Conservation (phyloP, 805 yeast species). For the Pichia exigua region DNA sequence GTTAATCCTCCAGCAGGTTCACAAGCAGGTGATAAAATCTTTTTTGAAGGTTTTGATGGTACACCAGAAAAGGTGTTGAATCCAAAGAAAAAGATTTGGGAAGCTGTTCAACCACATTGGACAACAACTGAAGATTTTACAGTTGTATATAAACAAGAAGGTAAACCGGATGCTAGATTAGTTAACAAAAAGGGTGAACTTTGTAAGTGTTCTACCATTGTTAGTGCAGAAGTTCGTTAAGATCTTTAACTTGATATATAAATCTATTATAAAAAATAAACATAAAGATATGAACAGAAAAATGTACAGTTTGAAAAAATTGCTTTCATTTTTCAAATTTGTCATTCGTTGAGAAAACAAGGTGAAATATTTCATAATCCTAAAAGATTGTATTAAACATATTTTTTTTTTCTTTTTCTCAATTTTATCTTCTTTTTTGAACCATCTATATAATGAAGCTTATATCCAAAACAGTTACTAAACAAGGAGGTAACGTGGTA, state of each 20-base stretch:
- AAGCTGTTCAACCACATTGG: constrained; percentile 86
- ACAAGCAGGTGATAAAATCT: constrained; percentile 91
- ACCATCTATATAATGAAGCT: constrained; percentile 42
- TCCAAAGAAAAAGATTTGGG: constrained; percentile 99
- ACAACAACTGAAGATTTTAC: constrained; percentile 68
- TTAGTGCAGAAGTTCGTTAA: constrained; percentile 73
- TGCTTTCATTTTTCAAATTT: background rate
- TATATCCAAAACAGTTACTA: constrained; percentile 40
- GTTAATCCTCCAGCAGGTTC: constrained; percentile 92
- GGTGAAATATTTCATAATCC: background rate
- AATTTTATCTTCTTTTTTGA: too few species aligned
- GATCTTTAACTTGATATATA: background rate
- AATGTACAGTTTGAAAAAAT: background rate
- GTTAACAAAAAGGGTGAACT: constrained; percentile 74
- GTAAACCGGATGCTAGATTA: constrained; percentile 63
- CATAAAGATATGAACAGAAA: background rate
- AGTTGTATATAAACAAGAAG: constrained; percentile 74
- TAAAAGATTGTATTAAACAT: too few species aligned
- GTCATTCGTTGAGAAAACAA: background rate
- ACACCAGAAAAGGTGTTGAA: constrained; percentile 87
- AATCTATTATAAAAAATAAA: background rate
- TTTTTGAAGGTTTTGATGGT: constrained; percentile 86
- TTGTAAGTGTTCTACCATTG: constrained; percentile 66
- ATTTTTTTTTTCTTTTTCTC: background rate
- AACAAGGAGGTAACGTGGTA: constrained; percentile 59